Evolutionary conservation across 441 rosid species (phyloP), one percentile per base, ranked within the genome.

Genomic region (Populus tomentosa): DNA sequence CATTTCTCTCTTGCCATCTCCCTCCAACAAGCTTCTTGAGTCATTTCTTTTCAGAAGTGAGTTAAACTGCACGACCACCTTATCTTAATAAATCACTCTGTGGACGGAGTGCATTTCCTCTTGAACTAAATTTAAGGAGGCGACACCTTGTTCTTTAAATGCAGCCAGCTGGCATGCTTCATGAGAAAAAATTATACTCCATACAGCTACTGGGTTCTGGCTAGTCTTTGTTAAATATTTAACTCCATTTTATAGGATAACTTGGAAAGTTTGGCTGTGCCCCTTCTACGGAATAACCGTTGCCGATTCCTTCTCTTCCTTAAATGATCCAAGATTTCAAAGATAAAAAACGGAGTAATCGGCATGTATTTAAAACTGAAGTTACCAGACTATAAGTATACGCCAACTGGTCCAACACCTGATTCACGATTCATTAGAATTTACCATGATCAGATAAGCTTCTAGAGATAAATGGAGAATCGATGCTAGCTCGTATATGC

Each of bases 131-230:
- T 28, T 24, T 24, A 0, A 59, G 16, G 2, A 75, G 46, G 38
- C 24, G 70, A 70, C 63, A 67, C 74, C 77, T 77, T n/a, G 56
- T 61, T 38, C 71, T 40, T 32, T 30, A 2, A 24, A 77, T 67
- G 84, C 33, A 59, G 32, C 56, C 46, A 18, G 23, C 0, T 28
- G 30, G 11, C 26, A 46, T 40, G 4, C 26, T 40, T 63, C 21
- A 7, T 18, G 46, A 40, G 14, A 40, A 23, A 33, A 36, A 65
- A 20, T 26, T 46, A 62, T 13, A 71, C 61, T 36, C 73, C 21
- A 6, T 11, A 14, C 62, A 18, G 69, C 72, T 35, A 71, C 40
- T 10, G 68, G 74, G 53, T 14, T 11, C 20, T 14, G 53, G 18
- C 75, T 24, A 64, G 42, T 72, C 24, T 42, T 76, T 73, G 59